Conservation (phyloP, 23 red algal species). For the Agarophyton chilense region DNA sequence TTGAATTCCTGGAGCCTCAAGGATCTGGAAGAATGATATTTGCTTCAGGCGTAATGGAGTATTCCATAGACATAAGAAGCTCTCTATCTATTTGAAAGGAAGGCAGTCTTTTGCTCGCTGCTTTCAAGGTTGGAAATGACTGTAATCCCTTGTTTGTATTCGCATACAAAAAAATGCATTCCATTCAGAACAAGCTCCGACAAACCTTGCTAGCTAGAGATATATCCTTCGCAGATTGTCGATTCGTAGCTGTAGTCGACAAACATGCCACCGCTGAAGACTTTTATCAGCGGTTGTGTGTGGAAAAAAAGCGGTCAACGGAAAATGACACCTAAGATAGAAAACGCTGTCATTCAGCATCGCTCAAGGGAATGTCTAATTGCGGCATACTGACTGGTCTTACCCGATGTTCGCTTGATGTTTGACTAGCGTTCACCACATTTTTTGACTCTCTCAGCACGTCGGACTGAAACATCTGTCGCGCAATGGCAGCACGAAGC, state of each 20-base stretch:
- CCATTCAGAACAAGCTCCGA: no score
- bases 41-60: no score
- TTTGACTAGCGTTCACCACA: neutral
- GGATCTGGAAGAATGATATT: no score
- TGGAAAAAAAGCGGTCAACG: neutral
- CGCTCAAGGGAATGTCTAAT: constrained; percentile 50
- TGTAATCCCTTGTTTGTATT: no score
- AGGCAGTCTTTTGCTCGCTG: no score
- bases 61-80: no score
- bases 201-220: no score
- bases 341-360: constrained; percentile 16
- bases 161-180: no score
- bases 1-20: no score
- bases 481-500: constrained; percentile 18
- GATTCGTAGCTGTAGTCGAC: neutral
- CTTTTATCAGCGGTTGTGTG: neutral
- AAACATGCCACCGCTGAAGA: neutral
- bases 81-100: no score
- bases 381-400: constrained; percentile 43
- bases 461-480: constrained; percentile 51
- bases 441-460: constrained; percentile 38
- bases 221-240: no score
- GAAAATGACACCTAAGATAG: neutral
- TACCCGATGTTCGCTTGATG: neutral
- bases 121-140: no score